Evolutionary conservation across 1,284 basidiomycete species (phyloP), one percentile per base, ranked within the genome.

Genomic region (Erythrobasidium hasegawianum): DNA sequence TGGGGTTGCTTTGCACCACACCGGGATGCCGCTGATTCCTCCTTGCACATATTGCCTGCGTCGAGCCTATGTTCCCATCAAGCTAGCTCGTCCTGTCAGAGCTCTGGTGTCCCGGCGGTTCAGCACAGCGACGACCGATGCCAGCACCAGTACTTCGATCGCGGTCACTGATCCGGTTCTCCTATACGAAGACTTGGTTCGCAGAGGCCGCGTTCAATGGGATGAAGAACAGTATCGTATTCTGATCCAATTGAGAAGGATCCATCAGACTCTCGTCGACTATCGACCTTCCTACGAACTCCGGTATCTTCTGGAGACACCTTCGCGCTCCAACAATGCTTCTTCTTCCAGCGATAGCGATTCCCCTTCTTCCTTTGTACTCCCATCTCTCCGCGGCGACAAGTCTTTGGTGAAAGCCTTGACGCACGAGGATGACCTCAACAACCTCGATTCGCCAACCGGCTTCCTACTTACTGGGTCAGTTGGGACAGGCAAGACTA

Each of bases 221-320:
- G 84, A 87, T 70, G 82, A 84, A 65, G 83, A 86, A 64, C 86
- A 88, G 73, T 79, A 87, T 18, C 77, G 85, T 20, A 82, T 82
- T 2, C 78, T 87, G n/a, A 84, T 87, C 22, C 69, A 84, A 82
- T 79, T 84, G 16, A 77, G 82, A 39, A 79, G 79, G 38, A 72
- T 85, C 38, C 81, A 81, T 52, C 79, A 76, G 29, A 77, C 80
- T 2, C 75, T 85, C 9, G 73, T 78, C 27, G 81, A 81, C 57
- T 84, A 85, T 72, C 79, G 80, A 7, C 84, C 84, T 47, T 81
- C 76, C 0, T 72, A 76, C 0, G 73, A 74, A n/a, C 69, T 76
- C 18, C 69, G 72, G 29, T 74, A 72, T n/a, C 73, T 73, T 18
- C 72, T 73, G 45, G 71, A 70, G 40, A 50, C 58, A 40, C 33